These are phyloP conservation scores for Trametes elegans DNA, from an alignment of 768 basidiomycete genomes.

Conservation along the genomic window DNA sequence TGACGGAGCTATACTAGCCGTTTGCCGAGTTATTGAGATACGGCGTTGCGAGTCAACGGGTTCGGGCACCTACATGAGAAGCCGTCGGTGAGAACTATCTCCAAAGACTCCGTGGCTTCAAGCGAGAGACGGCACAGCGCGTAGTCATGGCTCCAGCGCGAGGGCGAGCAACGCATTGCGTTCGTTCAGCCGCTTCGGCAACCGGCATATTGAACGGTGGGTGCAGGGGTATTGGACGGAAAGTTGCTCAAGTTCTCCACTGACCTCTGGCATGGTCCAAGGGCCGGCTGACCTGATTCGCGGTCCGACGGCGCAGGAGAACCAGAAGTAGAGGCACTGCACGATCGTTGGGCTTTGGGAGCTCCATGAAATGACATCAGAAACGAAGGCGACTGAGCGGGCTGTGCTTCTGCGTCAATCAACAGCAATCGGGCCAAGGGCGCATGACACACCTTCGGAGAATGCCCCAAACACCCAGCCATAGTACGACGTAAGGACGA, in stretches of 20 bases:
- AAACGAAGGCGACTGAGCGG: conserved; percentile 22
- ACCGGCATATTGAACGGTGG: conserved; percentile 14
- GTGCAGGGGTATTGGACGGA: conserved; percentile 14
- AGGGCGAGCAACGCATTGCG: conserved; percentile 11
- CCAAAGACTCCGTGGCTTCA: not conserved
- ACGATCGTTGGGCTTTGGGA: conserved; percentile 23
- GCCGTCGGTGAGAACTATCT: conserved; percentile 19
- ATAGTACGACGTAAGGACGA: conserved; percentile 43
- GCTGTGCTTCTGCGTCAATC: conserved; percentile 15
- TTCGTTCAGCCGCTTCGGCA: conserved; percentile 8
- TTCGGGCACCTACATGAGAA: conserved; percentile 42
- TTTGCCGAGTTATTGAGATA: not conserved
- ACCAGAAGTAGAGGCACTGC: conserved; percentile 28
- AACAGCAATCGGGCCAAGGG: not conserved
- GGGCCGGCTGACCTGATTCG: not conserved
- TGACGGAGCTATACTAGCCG: not conserved
- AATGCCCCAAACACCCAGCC: conserved; percentile 46
- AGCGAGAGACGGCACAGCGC: not conserved
- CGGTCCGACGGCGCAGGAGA: conserved; percentile 22
- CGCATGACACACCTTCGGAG: conserved; percentile 31
- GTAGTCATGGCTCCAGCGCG: conserved; percentile 8
- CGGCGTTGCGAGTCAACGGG: conserved; percentile 26
- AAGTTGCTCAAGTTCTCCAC: conserved; percentile 11
- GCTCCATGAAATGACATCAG: conserved; percentile 11
- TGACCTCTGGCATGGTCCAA: conserved; percentile 26